These are phyloP conservation scores for Ophiostoma sp. DNA, from an alignment of 2,329 filamentous ascomycete species.

Conservation along the genomic window DNA sequence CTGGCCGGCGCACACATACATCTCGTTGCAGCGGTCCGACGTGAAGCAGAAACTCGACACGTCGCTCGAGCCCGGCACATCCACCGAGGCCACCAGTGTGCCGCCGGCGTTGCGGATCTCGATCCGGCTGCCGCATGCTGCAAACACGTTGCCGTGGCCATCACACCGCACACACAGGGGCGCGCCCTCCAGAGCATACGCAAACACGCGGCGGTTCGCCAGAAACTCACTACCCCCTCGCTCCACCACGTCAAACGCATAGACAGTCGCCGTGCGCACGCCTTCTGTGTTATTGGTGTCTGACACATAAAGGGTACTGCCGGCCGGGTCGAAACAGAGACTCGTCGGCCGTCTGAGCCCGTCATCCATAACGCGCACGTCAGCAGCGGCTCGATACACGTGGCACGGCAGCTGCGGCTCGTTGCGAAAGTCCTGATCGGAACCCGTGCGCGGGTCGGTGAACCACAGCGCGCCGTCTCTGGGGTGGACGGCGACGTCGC, in stretches of 20 bases:
- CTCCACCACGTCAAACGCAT: conserved; percentile 44
- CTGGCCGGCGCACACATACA: conserved; percentile 46
- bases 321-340: conserved; percentile 37
- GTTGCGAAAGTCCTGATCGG: conserved; percentile 21
- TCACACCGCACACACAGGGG: conserved; percentile 43
- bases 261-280: conserved; percentile 36
- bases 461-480: conserved; percentile 44
- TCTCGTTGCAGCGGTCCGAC: conserved; percentile 30
- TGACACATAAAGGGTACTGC: conserved; percentile 40
- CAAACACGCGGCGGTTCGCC: conserved; percentile 47
- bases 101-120: conserved; percentile 45
- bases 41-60: conserved; percentile 44
- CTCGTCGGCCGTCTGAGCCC: conserved; percentile 42
- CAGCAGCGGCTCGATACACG: conserved; percentile 31
- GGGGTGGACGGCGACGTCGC: conserved; percentile 38
- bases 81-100: conserved; percentile 40
- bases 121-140: conserved; percentile 45
- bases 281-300: conserved; percentile 32
- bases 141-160: conserved; percentile 41
- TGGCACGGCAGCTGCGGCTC: conserved; percentile 6
- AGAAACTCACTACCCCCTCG: conserved; percentile 39
- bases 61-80: conserved; percentile 33
- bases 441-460: conserved; percentile 43
- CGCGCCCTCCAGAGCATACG: conserved; percentile 42
- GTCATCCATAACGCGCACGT: conserved; percentile 44